phyloP scores from a whole-genome alignment of 2,329 filamentous ascomycete genomes.

The Trichothecium roseum region DNA sequence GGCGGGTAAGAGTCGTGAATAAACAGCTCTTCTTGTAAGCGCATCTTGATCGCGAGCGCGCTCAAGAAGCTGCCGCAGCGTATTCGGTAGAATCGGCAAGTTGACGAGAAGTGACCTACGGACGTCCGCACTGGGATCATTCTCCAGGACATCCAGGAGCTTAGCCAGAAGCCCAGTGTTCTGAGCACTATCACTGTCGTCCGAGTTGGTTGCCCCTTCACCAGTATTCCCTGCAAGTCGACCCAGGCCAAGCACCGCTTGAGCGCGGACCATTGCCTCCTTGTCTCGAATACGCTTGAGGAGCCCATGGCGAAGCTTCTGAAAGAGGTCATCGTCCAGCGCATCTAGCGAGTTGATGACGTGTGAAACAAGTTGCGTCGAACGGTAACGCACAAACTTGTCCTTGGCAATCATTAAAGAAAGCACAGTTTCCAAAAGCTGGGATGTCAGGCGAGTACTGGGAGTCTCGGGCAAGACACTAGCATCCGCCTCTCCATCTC shows the following conservation, averaged over 20 bases:
- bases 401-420: constrained; percentile 80
- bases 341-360: constrained; percentile 87
- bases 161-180: constrained; percentile 67
- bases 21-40: constrained; percentile 73
- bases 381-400: constrained; percentile 81
- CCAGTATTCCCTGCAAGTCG: constrained; percentile 70
- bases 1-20: constrained; percentile 75
- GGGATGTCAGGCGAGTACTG: constrained; percentile 65
- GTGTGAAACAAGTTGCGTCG: constrained; percentile 82
- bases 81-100: constrained; percentile 73
- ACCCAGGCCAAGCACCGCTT: constrained; percentile 85
- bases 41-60: constrained; percentile 82
- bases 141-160: constrained; percentile 79
- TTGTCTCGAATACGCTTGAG: constrained; percentile 86
- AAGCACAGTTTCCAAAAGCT: constrained; percentile 62
- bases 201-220: constrained; percentile 58
- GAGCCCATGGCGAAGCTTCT: constrained; percentile 67
- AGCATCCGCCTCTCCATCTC: constrained; percentile 55
- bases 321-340: constrained; percentile 86
- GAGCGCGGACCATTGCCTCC: constrained; percentile 81
- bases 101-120: constrained; percentile 81
- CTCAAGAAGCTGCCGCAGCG: constrained; percentile 80
- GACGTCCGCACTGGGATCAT: constrained; percentile 91
- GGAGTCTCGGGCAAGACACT: constrained; percentile 73
- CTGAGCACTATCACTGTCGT: constrained; percentile 54